Base-by-base conservation (phyloP, 352 stramenopile species). In the Nothophytophthora sp. region DNA sequence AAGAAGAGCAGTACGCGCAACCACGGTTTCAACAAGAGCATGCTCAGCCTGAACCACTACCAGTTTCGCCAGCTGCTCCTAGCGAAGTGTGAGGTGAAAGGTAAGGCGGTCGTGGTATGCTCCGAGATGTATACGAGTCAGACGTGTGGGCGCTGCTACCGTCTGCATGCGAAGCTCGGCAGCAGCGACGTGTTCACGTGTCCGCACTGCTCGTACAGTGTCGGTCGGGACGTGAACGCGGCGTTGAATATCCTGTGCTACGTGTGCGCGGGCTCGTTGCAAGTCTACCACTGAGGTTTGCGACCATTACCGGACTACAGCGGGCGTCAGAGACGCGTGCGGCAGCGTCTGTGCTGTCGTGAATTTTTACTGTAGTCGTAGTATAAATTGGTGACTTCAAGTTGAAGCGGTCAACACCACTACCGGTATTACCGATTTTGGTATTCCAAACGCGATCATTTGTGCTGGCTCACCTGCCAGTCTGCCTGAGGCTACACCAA, bases 201-300 rank as follows among this genome's bases (percentile, higher is more conserved):
- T 25, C 40, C 27, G 11, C 13, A 24, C n/a, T 48, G 27, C 25
- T 24, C n/a, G 4, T 48, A 28, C 25, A 22, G 13, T 3, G 40
- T 25, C 27, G 27, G 40, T 27, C 40, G 40, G 13, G 40, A 48
- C 16, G 36, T 24, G 24, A 13, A 42, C 3, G 36, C 36, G 25
- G 40, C 40, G 15, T 30, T 47, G 13, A 47, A 47, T 25, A 47
- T 37, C n/a, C n/a, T 47, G 40, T 25, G 40, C 23, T 48, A 28
- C n/a, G 40, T 37, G 25, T 27, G 24, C 28, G 40, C 40, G 5
- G 40, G 40, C 4, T 35, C 40, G 20, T 15, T 48, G 27, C 24
- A 48, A n/a, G 12, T 27, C 36, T 27, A 32, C 27, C 6, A 6
- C 27, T 32, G 27, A 32, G n/a, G n/a, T n/a, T n/a, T n/a, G n/a